Evolutionary conservation across 352 stramenopile genomes (phyloP).

Genomic region (Aphanomyces astaci): DNA sequence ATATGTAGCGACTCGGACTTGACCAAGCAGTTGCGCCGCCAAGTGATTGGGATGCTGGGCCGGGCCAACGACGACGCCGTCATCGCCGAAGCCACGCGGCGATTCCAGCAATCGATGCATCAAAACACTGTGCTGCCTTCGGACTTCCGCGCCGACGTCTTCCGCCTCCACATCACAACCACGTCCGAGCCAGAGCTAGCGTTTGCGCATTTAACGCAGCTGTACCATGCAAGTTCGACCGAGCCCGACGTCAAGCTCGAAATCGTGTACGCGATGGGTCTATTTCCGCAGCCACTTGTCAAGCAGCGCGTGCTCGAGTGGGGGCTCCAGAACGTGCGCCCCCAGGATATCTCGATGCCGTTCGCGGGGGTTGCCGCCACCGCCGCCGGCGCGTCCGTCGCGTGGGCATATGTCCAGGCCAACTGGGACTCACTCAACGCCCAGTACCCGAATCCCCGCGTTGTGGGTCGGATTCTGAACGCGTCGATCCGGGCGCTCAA

Average conservation of each 20-base stretch:
- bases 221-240: too few species aligned
- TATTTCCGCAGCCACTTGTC: constrained; percentile 46
- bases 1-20: too few species aligned
- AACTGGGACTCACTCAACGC: constrained; percentile 59
- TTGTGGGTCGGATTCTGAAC: constrained; percentile 64
- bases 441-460: constrained; percentile 48
- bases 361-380: constrained; percentile 62
- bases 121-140: constrained; percentile 34
- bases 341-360: constrained; percentile 74
- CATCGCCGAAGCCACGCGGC: constrained; percentile 40
- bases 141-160: constrained; percentile 57
- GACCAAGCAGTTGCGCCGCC: constrained; percentile 67
- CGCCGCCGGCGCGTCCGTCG: constrained; percentile 39
- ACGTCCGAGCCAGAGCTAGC: constrained; percentile 37
- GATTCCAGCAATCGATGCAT: constrained; percentile 29
- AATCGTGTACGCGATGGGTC: neutral
- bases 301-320: constrained; percentile 66
- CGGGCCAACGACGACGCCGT: constrained; percentile 44
- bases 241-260: too few species aligned
- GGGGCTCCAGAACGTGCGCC: constrained; percentile 56
- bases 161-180: constrained; percentile 47
- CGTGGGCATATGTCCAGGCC: constrained; percentile 68
- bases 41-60: constrained; percentile 65
- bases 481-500: constrained; percentile 55
- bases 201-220: constrained; percentile 56